Conservation (phyloP, 148 eudicot species). For the Vaccinium vitisidaea region DNA sequence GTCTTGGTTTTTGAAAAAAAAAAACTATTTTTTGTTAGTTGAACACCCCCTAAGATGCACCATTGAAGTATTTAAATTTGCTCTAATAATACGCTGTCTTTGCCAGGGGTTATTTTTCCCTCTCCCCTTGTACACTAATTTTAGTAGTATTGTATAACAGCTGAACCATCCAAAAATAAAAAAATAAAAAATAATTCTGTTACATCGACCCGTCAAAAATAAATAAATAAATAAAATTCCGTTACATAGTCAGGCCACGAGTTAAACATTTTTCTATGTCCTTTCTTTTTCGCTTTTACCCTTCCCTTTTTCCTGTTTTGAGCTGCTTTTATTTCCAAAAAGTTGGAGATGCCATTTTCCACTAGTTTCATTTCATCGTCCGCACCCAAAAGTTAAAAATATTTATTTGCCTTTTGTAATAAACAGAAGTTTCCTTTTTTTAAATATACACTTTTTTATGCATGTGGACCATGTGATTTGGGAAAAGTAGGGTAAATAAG, state of each 20-base stretch:
- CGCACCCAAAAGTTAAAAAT: neutral
- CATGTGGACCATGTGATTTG: neutral
- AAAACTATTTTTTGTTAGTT: no score
- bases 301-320: neutral
- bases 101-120: neutral
- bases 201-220: neutral
- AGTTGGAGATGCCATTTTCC: neutral
- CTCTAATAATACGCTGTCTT: neutral
- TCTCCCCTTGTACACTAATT: neutral
- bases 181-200: neutral
- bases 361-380: neutral
- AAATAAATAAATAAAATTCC: neutral
- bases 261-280: neutral
- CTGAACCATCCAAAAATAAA: neutral
- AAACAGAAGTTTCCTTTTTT: neutral
- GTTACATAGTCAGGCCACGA: neutral
- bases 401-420: neutral
- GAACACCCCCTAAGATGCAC: neutral
- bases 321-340: neutral
- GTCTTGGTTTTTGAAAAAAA: no score
- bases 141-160: neutral
- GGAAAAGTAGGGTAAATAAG: neutral
- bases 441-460: neutral
- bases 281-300: neutral
- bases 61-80: neutral